A percentile compares a stretch with the other conserved stretches of the same genome.
Conservation (phyloP, 2,329 filamentous ascomycete species). For the Gnomoniopsis smithogilvyi region DNA sequence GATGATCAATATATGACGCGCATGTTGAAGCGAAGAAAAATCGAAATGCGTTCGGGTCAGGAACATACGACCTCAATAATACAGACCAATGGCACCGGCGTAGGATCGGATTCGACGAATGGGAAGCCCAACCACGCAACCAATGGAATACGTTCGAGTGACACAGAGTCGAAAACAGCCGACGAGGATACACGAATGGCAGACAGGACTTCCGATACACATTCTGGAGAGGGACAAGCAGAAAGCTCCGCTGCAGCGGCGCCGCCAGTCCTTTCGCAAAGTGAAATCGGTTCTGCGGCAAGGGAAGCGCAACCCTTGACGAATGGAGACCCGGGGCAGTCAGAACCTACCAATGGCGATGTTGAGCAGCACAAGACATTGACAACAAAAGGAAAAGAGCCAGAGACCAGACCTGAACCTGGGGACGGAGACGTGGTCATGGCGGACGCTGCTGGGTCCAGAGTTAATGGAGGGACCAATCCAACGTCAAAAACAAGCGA, state of each 20-base stretch:
- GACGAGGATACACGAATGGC: slow-evolving; percentile 23
- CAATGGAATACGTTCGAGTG: not conserved
- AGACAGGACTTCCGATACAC: slow-evolving; percentile 16
- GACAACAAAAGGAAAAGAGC: slow-evolving; percentile 13
- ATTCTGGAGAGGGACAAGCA: not conserved
- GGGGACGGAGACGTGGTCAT: slow-evolving; percentile 11
- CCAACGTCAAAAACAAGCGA: slow-evolving; percentile 2
- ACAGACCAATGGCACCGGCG: slow-evolving; percentile 10
- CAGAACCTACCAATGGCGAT: slow-evolving; percentile 7
- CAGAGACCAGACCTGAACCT: not conserved
- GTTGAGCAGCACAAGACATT: not conserved
- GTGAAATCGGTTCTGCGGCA: not conserved
- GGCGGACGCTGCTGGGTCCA: slow-evolving; percentile 1
- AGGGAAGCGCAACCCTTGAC: not conserved
- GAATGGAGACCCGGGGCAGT: not conserved
- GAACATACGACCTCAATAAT: slow-evolving; percentile 11
- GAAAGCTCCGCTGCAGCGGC: not conserved
- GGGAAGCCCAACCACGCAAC: not conserved
- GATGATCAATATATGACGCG: slow-evolving; percentile 42
- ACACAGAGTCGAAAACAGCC: not conserved
- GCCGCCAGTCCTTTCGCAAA: not conserved
- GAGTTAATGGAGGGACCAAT: not conserved
- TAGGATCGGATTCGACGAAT: slow-evolving; percentile 18
- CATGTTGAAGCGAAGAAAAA: slow-evolving; percentile 24
- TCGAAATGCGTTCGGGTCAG: not conserved